Evolutionary conservation across 129 eudicot genomes (phyloP), one percentile per base, ranked within the genome.

Genomic region (Deinandra increscens): DNA sequence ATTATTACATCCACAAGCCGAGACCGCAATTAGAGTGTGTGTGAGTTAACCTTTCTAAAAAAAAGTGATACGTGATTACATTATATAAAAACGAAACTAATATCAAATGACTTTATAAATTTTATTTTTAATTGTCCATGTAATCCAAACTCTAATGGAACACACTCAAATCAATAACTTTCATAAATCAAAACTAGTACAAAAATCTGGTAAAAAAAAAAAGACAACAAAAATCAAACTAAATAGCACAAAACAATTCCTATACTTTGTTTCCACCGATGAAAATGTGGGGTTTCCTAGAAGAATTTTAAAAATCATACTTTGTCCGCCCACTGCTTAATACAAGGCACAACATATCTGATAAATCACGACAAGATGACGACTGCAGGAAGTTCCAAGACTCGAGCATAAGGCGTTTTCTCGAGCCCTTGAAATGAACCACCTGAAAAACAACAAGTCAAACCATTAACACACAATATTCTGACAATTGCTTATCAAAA

Each of bases 361-460:
- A 66, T 19, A 85, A 53, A 78, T 79, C 79, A n/a, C 61, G 71
- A 42, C 87, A 77, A 50, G 87, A 64, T 7, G 87, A 53, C 2
- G 96, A 85, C 72, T 74, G 82, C 69, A 75, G 79, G 78, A 80
- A 91, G 80, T 85, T 85, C 97, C 97, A 91, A 66, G 97, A 74
- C 80, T 91, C 97, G 29, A 91, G 90, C 97, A 91, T 91, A 19
- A 87, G 91, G 1, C 95, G 86, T 72, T 90, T 90, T 69, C 95
- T 84, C 3, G 94, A 89, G 72, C 97, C 97, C 81, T 89, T 90
- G 71, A 87, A 87, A 81, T 87, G 95, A 62, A 90, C 95, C 46
- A 90, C 97, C 97, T 87, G 79, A 20, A 71, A 54, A 48, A 64
- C 13, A 42, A 37, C 60, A 65, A 29, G 37, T 51, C 10, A 18